Evolutionary conservation across 352 stramenopile species (phyloP).

Genomic region (Peronospora tabacina): DNA sequence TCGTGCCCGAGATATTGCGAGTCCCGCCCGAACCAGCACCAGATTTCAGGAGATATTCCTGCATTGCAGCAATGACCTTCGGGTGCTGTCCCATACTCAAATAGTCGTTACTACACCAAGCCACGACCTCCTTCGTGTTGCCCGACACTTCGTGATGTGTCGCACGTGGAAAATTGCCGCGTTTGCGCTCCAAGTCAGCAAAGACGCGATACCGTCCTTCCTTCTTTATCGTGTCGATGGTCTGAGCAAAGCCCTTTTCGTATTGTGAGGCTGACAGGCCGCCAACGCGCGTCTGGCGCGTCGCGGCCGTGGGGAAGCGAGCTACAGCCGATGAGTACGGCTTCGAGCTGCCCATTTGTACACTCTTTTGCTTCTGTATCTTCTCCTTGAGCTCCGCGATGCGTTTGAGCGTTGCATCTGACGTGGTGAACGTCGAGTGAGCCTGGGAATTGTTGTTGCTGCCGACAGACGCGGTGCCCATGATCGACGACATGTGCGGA

Average conservation of each 20-base stretch:
- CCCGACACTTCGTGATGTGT: constrained; percentile 66
- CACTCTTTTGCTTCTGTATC: constrained; percentile 36
- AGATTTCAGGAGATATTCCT: constrained; percentile 72
- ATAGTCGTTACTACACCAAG: constrained; percentile 89
- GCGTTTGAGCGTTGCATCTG: constrained; percentile 60
- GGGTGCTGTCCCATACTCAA: constrained; percentile 87
- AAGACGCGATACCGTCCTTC: constrained; percentile 86
- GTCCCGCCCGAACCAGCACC: constrained; percentile 80
- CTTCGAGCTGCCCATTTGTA: constrained; percentile 20
- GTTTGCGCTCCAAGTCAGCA: constrained; percentile 80
- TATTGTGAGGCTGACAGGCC: constrained; percentile 56
- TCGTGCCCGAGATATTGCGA: constrained; percentile 88
- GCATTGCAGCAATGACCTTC: constrained; percentile 78
- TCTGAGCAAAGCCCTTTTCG: constrained; percentile 62
- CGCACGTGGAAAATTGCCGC: constrained; percentile 71
- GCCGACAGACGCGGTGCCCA: constrained; percentile 46
- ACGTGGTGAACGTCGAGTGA: constrained; percentile 44
- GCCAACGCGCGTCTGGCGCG: constrained; percentile 50
- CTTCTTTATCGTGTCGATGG: constrained; percentile 74
- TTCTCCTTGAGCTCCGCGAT: constrained; percentile 64
- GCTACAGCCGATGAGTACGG: constrained; percentile 42
- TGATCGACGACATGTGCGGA: constrained; percentile 80
- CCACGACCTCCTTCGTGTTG: constrained; percentile 76
- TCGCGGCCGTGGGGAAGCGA: constrained; percentile 47
- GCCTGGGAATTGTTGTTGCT: constrained; percentile 47